phyloP scores from a whole-genome alignment of 2,329 filamentous ascomycete species.

The Arthrobotrys sinensis region DNA sequence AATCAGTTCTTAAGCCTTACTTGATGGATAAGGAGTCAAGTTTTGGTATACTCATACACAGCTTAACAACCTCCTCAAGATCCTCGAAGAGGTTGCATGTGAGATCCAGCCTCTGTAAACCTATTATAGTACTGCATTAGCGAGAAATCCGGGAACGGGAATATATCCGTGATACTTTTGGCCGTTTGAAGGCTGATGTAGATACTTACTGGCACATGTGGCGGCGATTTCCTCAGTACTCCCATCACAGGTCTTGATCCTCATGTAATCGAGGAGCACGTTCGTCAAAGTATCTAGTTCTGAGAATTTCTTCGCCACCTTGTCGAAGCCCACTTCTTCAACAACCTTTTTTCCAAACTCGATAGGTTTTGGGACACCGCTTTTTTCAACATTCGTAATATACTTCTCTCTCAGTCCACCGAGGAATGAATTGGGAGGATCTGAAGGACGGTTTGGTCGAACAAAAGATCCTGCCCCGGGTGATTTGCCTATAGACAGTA shows the following conservation, averaged over 20 bases:
- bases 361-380: constrained; percentile 72
- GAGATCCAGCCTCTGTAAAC: constrained; percentile 84
- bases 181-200: neutral
- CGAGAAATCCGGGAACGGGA: constrained; percentile 9
- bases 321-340: constrained; percentile 95
- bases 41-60: constrained; percentile 79
- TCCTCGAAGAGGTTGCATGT: constrained; percentile 84
- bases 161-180: neutral
- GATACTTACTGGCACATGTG: constrained; percentile 71
- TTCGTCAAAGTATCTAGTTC: constrained; percentile 83
- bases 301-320: constrained; percentile 85
- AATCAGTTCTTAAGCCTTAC: constrained; percentile 68
- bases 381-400: constrained; percentile 69
- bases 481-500: constrained; percentile 71
- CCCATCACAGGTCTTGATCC: constrained; percentile 70
- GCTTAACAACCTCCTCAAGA: constrained; percentile 77
- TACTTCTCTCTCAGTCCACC: constrained; percentile 88
- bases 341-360: constrained; percentile 85
- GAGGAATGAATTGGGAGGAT: constrained; percentile 80
- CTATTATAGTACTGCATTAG: constrained; percentile 66
- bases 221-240: constrained; percentile 69
- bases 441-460: constrained; percentile 79
- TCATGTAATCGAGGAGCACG: constrained; percentile 84
- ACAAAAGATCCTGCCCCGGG: constrained; percentile 88
- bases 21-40: constrained; percentile 79